Evolutionary conservation across 768 basidiomycete species (phyloP).

Genomic region (Lentinula guzmanii): DNA sequence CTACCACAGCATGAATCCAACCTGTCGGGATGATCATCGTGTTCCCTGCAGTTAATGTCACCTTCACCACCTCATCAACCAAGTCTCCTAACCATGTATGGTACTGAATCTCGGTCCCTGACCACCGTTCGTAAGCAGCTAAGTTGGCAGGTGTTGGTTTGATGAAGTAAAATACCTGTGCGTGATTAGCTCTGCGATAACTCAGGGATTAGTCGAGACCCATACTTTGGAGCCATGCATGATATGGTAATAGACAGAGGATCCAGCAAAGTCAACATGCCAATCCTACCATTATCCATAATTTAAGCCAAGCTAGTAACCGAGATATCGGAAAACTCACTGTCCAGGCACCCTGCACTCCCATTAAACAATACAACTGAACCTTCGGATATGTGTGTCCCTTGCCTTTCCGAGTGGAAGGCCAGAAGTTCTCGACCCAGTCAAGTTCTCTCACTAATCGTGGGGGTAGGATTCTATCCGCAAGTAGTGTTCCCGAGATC

Average conservation of each 20-base stretch:
- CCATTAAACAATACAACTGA: slow-evolving; percentile 96
- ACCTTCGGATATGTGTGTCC: slow-evolving; percentile 86
- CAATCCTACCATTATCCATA: slow-evolving; percentile 64
- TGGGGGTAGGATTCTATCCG: slow-evolving; percentile 76
- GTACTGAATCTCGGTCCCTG: slow-evolving; percentile 85
- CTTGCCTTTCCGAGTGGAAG: slow-evolving; percentile 64
- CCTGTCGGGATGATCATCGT: slow-evolving; percentile 95
- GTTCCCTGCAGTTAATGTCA: slow-evolving; percentile 69
- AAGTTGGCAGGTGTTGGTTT: slow-evolving; percentile 82
- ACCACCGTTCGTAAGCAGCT: slow-evolving; percentile 89
- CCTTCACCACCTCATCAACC: slow-evolving; percentile 87
- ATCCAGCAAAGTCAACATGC: slow-evolving; percentile 98
- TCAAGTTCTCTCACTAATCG: slow-evolving; percentile 83
- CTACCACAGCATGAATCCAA: slow-evolving; percentile 96
- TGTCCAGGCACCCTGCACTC: slow-evolving; percentile 90
- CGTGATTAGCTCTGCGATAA: neutral
- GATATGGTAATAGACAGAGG: slow-evolving; percentile 97
- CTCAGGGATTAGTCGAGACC: neutral
- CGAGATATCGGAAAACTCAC: slow-evolving; percentile 37
- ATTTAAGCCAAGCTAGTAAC: neutral
- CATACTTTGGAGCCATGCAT: slow-evolving; percentile 76
- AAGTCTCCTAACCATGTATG: slow-evolving; percentile 89
- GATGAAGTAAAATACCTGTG: slow-evolving; percentile 93
- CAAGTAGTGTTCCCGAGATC: slow-evolving; percentile 80
- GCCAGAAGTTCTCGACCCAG: slow-evolving; percentile 98